Percentiles rank a stretch among this genome's conserved stretches.
These are phyloP conservation scores for Ailanthus altissimus DNA, from an alignment of 345 rosid species.

Conservation along the genomic window DNA sequence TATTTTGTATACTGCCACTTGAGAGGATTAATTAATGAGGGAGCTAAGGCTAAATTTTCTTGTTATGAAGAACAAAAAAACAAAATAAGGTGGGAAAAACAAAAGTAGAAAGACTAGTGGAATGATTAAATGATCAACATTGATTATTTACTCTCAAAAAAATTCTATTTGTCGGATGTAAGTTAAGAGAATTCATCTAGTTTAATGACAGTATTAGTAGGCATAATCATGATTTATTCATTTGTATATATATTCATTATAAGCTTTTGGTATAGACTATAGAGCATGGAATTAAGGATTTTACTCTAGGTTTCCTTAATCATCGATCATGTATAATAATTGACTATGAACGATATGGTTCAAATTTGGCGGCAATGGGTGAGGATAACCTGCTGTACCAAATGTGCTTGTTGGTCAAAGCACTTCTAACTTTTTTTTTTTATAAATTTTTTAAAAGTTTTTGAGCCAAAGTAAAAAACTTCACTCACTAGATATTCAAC, in stretches of 20 bases:
- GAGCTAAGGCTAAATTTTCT: constrained; percentile 19
- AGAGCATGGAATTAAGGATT: constrained; percentile 4
- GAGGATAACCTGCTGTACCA: not conserved
- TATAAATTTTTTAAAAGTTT: too few species aligned
- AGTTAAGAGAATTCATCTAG: constrained; percentile 27
- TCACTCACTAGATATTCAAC: too few species aligned
- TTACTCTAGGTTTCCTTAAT: not conserved
- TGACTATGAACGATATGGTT: constrained; percentile 1
- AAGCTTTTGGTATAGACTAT: not conserved
- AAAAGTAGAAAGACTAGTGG: not conserved
- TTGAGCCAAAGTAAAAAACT: too few species aligned
- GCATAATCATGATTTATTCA: constrained; percentile 32
- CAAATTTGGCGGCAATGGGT: constrained; percentile 12
- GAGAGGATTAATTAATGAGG: constrained; percentile 3
- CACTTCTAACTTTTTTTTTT: too few species aligned
- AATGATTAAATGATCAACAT: constrained; percentile 33
- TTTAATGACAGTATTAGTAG: constrained; percentile 19
- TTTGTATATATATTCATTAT: not conserved
- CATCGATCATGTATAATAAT: constrained; percentile 17
- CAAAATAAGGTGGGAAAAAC: constrained; percentile 21
- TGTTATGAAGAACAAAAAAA: constrained; percentile 29
- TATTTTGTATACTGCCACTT: not conserved
- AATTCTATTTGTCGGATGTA: constrained; percentile 43
- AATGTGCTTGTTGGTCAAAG: constrained; percentile 16
- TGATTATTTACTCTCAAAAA: constrained; percentile 25